These are phyloP conservation scores for Lipomyces sp. DNA, from an alignment of 805 yeast genomes.

Conservation along the genomic window DNA sequence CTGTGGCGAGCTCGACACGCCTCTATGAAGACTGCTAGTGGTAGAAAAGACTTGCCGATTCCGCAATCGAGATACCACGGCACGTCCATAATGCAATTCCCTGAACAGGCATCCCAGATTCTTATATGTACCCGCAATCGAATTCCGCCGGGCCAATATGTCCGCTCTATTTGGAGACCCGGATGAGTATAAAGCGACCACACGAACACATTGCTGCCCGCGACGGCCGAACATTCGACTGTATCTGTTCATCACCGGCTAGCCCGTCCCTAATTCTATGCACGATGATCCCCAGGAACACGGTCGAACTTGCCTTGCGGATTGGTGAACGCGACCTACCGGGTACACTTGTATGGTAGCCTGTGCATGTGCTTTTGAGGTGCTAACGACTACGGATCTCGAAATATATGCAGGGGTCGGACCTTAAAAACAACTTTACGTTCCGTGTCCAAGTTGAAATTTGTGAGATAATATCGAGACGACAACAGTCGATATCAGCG, in stretches of 20 bases:
- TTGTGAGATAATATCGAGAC: too few relatives aligned
- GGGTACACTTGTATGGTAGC: neutral
- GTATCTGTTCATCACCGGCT: neutral
- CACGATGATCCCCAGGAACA: neutral
- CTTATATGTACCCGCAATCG: neutral
- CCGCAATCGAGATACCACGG: neutral
- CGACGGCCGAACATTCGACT: neutral
- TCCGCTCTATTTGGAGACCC: neutral
- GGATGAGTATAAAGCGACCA: neutral
- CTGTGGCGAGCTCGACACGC: neutral
- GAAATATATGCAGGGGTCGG: neutral
- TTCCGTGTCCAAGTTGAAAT: too few relatives aligned
- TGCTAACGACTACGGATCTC: neutral
- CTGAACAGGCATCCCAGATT: neutral
- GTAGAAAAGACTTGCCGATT: neutral
- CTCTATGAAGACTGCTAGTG: neutral
- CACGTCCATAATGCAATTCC: neutral
- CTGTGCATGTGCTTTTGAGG: neutral
- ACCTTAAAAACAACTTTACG: neutral
- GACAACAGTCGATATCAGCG: too few relatives aligned
- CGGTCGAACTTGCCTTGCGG: neutral
- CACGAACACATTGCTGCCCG: neutral
- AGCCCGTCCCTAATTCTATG: neutral
- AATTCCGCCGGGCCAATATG: neutral
- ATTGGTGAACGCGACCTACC: neutral